Base-by-base conservation (phyloP, 2,329 filamentous ascomycete species). In the Nothophaeocryptopus gaeumannii region DNA sequence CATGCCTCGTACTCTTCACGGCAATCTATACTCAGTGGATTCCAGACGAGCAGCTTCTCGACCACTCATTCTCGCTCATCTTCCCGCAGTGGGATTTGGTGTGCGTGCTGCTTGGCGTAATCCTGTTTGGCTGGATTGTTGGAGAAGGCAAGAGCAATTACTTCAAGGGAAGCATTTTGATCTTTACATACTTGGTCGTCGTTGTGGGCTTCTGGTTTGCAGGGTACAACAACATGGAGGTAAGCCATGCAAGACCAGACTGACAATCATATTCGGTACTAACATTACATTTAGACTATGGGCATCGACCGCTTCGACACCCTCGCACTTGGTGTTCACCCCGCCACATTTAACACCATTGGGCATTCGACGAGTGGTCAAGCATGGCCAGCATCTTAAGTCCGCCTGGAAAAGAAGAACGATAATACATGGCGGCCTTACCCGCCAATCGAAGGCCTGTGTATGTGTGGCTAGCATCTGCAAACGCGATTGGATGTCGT, bases 11-110 rank as follows among this genome's bases (percentile, higher is more conserved):
- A 1, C 78, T 96, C 36, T 99, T 92, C 77, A 95, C 88, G 52
- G 91, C 89, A 8, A 69, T 92, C 34, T 86, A 87, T 62, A 81
- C 80, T 7, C 71, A 68, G 33, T 79, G 75, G 55, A 71, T 85
- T 42, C 74, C 79, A n/a, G 73, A 76, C 0, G 64, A 70, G 2
- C 73, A 84, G 32, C 67, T 84, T 20, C 65, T 72, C 4, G 70
- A 78, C 51, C 85, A 86, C 66, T 88, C 84, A 0, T 93, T 93
- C 68, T 80, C 84, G 32, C 80, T 99, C 31, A 89, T 97, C 38
- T 97, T 99, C 74, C 93, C 93, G 1, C 93, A 99, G 70, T 99
- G 92, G 92, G 93, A 99, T 69, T 95, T 99, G 89, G 85, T 97
- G 10, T 96, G 89, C 0, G 89, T 97, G 12, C 96, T 97, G 52